phyloP scores from a whole-genome alignment of 371 early-diverging fungal species.

The Mucor velutinosus region DNA sequence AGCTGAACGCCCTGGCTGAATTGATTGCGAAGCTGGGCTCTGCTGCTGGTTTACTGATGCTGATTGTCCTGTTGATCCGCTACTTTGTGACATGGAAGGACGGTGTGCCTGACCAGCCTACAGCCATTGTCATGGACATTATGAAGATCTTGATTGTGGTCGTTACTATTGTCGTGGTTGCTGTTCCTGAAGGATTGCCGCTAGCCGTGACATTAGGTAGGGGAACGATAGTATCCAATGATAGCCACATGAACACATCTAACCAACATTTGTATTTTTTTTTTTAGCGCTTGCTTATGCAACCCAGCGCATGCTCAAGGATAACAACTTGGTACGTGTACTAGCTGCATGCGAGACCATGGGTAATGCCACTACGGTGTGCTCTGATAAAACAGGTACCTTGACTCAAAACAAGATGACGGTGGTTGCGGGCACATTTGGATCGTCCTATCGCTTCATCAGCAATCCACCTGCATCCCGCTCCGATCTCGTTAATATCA shows the following conservation, averaged over 20 bases:
- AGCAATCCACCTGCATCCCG: slow-evolving; percentile 38
- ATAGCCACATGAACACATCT: too few species aligned
- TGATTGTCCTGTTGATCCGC: slow-evolving; percentile 62
- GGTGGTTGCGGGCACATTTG: slow-evolving; percentile 73
- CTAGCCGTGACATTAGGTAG: slow-evolving; percentile 71
- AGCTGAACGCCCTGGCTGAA: slow-evolving; percentile 68
- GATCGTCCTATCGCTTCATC: slow-evolving; percentile 46
- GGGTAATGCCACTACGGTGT: slow-evolving; percentile 92
- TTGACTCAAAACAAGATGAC: slow-evolving; percentile 92
- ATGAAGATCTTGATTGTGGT: slow-evolving; percentile 70
- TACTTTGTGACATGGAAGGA: slow-evolving; percentile 56
- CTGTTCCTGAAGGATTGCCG: slow-evolving; percentile 83
- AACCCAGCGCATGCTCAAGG: slow-evolving; percentile 82
- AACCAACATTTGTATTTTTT: neutral
- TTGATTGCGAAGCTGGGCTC: slow-evolving; percentile 75
- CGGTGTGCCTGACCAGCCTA: slow-evolving; percentile 28
- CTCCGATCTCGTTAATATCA: slow-evolving; percentile 42
- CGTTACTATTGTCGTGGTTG: slow-evolving; percentile 79
- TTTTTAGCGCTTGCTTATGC: slow-evolving; percentile 73
- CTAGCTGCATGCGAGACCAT: slow-evolving; percentile 93
- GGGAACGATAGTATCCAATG: slow-evolving; percentile 1
- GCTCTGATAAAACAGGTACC: slow-evolving; percentile 93
- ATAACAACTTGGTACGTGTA: slow-evolving; percentile 90
- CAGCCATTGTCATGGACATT: slow-evolving; percentile 54
- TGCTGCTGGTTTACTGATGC: slow-evolving; percentile 67